phyloP scores from a whole-genome alignment of 768 basidiomycete species.

The Tricholoma flavovirens region DNA sequence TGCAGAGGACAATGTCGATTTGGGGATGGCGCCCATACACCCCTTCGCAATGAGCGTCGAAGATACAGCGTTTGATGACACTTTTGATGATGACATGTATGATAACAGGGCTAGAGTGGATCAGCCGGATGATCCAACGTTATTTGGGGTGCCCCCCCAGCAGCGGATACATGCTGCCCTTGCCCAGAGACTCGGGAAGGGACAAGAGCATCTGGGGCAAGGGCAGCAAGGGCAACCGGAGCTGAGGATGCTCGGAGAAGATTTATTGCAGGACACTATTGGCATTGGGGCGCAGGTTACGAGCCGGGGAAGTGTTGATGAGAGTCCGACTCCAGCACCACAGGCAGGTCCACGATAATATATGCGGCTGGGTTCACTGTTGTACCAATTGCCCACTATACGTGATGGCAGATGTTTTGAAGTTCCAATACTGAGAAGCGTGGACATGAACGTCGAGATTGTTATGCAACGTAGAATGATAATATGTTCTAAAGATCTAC shows the following conservation, averaged over 20 bases:
- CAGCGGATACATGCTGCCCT: constrained; percentile 31
- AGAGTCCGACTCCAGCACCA: constrained; percentile 58
- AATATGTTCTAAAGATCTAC: no score
- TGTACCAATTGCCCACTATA: background rate
- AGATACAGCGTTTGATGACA: constrained; percentile 44
- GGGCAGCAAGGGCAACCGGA: constrained; percentile 24
- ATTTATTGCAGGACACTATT: constrained; percentile 58
- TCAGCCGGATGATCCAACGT: constrained; percentile 52
- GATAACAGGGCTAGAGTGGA: constrained; percentile 34
- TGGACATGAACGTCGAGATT: background rate
- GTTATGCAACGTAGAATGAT: no score
- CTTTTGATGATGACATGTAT: constrained; percentile 51
- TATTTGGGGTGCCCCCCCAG: constrained; percentile 64
- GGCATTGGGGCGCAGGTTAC: constrained; percentile 52
- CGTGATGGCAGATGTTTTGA: background rate
- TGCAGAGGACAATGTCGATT: constrained; percentile 33
- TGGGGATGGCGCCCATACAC: constrained; percentile 44
- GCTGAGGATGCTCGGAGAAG: constrained; percentile 56
- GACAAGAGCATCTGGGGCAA: constrained; percentile 6
- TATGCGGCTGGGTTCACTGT: background rate
- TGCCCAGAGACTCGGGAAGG: constrained; percentile 8
- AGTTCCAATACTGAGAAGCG: background rate
- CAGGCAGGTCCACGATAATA: constrained; percentile 1
- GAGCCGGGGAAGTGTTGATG: constrained; percentile 44
- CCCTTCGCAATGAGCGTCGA: constrained; percentile 48